Evolutionary conservation across 2,329 filamentous ascomycete species (phyloP), one percentile per base, ranked within the genome.

Genomic region (Thielaviopsis punctulata): DNA sequence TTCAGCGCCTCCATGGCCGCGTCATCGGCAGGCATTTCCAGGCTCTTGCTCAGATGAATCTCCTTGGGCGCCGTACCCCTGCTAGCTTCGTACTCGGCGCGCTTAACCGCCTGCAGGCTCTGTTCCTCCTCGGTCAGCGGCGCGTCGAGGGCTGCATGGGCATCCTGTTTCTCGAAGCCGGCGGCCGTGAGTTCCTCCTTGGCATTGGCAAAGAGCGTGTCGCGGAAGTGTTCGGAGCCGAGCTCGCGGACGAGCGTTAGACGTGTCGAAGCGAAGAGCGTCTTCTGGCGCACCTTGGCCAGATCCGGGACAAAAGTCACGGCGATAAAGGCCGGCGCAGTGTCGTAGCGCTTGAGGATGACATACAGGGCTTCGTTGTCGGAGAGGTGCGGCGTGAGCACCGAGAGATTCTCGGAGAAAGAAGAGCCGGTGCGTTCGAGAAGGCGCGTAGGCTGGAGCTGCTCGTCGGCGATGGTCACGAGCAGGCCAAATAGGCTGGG

Each of bases 211-310:
- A 89, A 87, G 43, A 90, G 71, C 22, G 77, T 83, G 63, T 89
- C 83, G 49, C 81, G 71, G 66, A 92, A 90, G 60, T 86, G 75
- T 64, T 92, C 85, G 51, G 79, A 76, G 45, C 86, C 86, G 9
- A 92, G 72, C 66, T 90, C 84, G 43, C 85, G 76, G 48, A 82
- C 76, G 1, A 92, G 73, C 0, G 84, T 85, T 59, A 89, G 70
- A 9, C 84, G 76, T 24, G 86, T 89, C 22, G 80, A 77, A 5
- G 86, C 85, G 64, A 90, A 89, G 21, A 92, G 75, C 82, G 86
- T 92, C 72, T 92, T 92, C 64, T 87, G 82, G 39, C 86, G 80
- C 53, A 92, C 85, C 24, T 82, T 83, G 39, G 86, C 86, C 1
- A 77, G 63, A 65, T 90, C 84, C 23, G 86, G 86, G 5, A 92